Conservation (phyloP, 2,329 filamentous ascomycete species). For the Pleoardoris graminearum region DNA sequence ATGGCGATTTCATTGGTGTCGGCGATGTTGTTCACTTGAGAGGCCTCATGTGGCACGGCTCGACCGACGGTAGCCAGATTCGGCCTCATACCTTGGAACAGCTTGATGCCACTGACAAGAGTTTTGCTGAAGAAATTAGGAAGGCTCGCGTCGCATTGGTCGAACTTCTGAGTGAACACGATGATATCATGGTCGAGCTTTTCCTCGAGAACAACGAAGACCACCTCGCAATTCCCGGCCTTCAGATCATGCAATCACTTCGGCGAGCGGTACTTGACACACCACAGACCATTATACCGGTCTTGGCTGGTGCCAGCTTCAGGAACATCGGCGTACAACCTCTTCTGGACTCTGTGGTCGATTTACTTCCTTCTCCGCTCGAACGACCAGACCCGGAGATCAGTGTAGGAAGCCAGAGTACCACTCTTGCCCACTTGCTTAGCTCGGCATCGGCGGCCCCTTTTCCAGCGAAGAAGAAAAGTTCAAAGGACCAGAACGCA, state of each 20-base stretch:
- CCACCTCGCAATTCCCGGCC: constrained; percentile 65
- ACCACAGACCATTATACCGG: constrained; percentile 74
- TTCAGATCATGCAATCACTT: constrained; percentile 72
- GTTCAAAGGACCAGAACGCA: constrained; percentile 11
- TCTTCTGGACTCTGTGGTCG: constrained; percentile 82
- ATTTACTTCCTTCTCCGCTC: constrained; percentile 80
- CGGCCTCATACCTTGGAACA: constrained; percentile 60
- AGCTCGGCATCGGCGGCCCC: constrained; percentile 36
- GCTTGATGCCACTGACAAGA: constrained; percentile 54
- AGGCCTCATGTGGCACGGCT: constrained; percentile 72
- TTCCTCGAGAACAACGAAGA: constrained; percentile 80
- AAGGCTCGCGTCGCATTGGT: constrained; percentile 76
- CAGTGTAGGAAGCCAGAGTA: constrained; percentile 62
- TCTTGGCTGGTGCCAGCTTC: constrained; percentile 92
- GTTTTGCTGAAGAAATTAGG: constrained; percentile 68
- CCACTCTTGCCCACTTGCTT: constrained; percentile 56
- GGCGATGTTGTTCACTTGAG: constrained; percentile 79
- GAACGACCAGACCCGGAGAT: constrained; percentile 82
- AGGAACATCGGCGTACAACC: constrained; percentile 93
- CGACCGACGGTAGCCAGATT: constrained; percentile 66
- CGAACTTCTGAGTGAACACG: constrained; percentile 83
- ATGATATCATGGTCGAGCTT: constrained; percentile 81
- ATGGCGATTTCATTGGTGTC: constrained; percentile 78
- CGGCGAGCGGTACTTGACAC: constrained; percentile 70
- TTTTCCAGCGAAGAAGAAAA: constrained; percentile 20